Conservation (phyloP, 345 rosid species). For the Syzygium grande region DNA sequence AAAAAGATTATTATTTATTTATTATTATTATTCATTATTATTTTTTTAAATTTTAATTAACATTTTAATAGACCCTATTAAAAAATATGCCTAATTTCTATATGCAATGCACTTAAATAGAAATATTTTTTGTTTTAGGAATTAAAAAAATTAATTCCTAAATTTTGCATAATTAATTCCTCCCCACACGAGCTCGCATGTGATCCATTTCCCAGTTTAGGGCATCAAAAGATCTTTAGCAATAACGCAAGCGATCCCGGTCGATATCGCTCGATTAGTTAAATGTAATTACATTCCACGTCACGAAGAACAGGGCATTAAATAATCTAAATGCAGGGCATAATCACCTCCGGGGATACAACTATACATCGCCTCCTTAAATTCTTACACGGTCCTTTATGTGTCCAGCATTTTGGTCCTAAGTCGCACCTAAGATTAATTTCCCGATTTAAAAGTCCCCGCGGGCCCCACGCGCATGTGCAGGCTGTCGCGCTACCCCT, state of each 20-base stretch:
- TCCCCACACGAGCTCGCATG: fast-evolving
- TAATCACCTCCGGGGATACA: neutral
- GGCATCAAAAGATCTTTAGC: neutral
- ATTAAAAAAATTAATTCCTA: too few species aligned
- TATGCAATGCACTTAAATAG: too few species aligned
- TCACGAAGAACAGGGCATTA: neutral
- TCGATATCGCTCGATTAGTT: neutral
- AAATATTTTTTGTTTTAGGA: too few species aligned
- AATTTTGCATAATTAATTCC: too few species aligned
- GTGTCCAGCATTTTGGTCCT: neutral
- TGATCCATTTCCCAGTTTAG: neutral
- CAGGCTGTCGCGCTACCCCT: neutral
- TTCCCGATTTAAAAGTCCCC: neutral
- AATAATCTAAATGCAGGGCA: too few species aligned
- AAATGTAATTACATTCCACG: neutral
- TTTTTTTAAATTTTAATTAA: too few species aligned
- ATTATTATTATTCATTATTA: too few species aligned
- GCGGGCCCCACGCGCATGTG: neutral
- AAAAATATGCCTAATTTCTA: too few species aligned
- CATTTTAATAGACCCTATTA: too few species aligned
- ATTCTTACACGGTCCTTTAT: too few species aligned
- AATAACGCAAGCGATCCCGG: too few species aligned
- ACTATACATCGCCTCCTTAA: neutral
- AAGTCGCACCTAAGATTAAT: neutral
- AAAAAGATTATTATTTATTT: too few species aligned